Base-by-base conservation (phyloP, 306 rosid species). In the Ochetophila trinervis region DNA sequence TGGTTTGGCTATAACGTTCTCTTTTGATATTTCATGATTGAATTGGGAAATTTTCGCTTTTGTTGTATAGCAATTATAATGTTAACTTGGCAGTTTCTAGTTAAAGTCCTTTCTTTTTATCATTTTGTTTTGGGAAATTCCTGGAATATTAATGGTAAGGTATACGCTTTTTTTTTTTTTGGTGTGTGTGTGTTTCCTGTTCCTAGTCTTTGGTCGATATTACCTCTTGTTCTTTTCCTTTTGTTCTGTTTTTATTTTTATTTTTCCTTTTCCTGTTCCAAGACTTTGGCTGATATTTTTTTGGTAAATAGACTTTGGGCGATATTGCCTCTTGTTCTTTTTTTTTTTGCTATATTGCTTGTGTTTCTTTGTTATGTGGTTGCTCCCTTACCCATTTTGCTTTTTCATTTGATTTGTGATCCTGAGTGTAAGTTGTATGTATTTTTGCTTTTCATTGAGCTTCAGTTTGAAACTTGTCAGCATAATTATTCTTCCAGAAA, bases 351-450 rank as follows among this genome's bases (percentile, higher is more conserved):
- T 45, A 3, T 6, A 24, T 0, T 1, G 35, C 1, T 20, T 42
- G 20, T 47, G 5, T 16, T 24, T 42, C 55, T 60, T 36, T 67
- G 12, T 65, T 19, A 27, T 34, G 8, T 60, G 22, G 18, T 9
- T 4, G 24, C 47, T 55, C 1, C 8, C 50, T 62, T 60, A 34
- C 18, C 16, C 6, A 47, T 47, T 54, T 44, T 32, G 19, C 22
- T 36, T 64, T 57, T 45, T 9, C n/a, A 6, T 23, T 16, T 57
- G 59, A 24, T 45, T 10, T 6, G 22, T 53, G 65, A 24, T 61
- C 40, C 50, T 19, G 24, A 66, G 36, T 53, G 63, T 60, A 22
- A 63, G 50, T 35, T 19, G 7, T 54, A 17, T 51, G 42, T 30
- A 15, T 9, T 22, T 49, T 36, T 56, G 53, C 32, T 13, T 57